Evolutionary conservation across 805 yeast species (phyloP).

Genomic region (Zygoascus ofunaensis): DNA sequence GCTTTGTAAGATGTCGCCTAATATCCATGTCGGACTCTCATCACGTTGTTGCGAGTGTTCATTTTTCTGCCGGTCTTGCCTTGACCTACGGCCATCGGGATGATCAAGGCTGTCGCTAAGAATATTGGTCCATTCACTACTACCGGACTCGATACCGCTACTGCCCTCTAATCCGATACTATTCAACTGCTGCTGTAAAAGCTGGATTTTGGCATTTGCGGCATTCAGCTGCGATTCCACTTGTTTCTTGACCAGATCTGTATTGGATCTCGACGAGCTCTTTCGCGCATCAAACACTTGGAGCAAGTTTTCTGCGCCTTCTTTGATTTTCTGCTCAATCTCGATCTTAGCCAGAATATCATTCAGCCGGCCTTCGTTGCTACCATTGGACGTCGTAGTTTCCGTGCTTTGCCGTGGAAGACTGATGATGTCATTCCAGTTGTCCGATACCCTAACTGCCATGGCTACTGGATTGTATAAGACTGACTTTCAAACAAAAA

Average conservation of each 20-base stretch:
- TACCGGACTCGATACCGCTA: neutral
- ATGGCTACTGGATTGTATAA: neutral
- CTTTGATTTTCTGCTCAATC: slow-evolving; percentile 29
- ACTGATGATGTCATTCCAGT: slow-evolving; percentile 11
- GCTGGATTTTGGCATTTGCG: slow-evolving; percentile 22
- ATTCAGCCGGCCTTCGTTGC: slow-evolving; percentile 11
- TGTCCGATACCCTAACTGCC: neutral
- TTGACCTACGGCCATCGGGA: neutral
- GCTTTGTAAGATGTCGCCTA: slow-evolving; percentile 53
- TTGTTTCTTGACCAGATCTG: slow-evolving; percentile 14
- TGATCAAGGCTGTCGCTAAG: neutral
- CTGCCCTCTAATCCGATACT: slow-evolving; percentile 10
- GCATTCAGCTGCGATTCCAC: slow-evolving; percentile 24
- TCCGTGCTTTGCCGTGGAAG: slow-evolving; percentile 11
- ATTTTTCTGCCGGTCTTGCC: neutral
- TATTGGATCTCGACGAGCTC: slow-evolving; percentile 12
- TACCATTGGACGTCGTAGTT: slow-evolving; percentile 4
- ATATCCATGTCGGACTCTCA: slow-evolving; percentile 48
- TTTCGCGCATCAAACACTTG: slow-evolving; percentile 23
- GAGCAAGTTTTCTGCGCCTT: slow-evolving; percentile 31
- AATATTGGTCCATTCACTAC: neutral
- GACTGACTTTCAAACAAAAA: too few relatives aligned
- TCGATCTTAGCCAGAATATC: slow-evolving; percentile 27
- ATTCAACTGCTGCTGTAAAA: slow-evolving; percentile 16
- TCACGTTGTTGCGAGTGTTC: slow-evolving; percentile 6